Percentiles rank a stretch among this genome's conserved stretches.
phyloP scores from a whole-genome alignment of 2,329 filamentous ascomycete species.

The Xylariales sp. region DNA sequence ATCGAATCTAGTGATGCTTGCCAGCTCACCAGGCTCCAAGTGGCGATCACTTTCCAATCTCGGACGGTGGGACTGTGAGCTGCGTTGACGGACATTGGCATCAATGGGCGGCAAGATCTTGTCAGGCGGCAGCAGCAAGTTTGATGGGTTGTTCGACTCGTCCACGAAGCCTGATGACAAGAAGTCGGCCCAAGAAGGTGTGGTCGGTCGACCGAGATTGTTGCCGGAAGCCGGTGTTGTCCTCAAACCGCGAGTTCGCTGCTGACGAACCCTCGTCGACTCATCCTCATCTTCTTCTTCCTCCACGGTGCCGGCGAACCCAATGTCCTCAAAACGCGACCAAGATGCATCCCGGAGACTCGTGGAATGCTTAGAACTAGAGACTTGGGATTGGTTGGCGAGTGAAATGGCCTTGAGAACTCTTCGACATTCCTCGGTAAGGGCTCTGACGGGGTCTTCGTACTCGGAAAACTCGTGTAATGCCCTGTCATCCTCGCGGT shows the following conservation, averaged over 20 bases:
- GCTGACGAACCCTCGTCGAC: slow-evolving; percentile 31
- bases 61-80: slow-evolving; percentile 78
- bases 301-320: slow-evolving; percentile 73
- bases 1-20: slow-evolving; percentile 80
- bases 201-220: slow-evolving; percentile 76
- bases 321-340: slow-evolving; percentile 95
- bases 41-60: slow-evolving; percentile 62
- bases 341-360: slow-evolving; percentile 81
- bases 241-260: slow-evolving; percentile 47
- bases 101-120: slow-evolving; percentile 85
- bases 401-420: slow-evolving; percentile 85
- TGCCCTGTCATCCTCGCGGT: slow-evolving; percentile 81
- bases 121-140: slow-evolving; percentile 81
- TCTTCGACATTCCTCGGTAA: slow-evolving; percentile 91
- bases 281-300: slow-evolving; percentile 66
- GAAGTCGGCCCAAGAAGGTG: slow-evolving; percentile 97
- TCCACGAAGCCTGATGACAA: slow-evolving; percentile 89
- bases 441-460: slow-evolving; percentile 78
- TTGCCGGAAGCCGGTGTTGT: slow-evolving; percentile 62
- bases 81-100: slow-evolving; percentile 65
- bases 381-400: slow-evolving; percentile 78
- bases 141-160: slow-evolving; percentile 57
- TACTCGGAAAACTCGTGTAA: slow-evolving; percentile 82
- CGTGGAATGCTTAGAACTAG: slow-evolving; percentile 65
- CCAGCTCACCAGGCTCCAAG: slow-evolving; percentile 87